phyloP scores from a whole-genome alignment of 768 basidiomycete species.

The Kockovaella imperatae region DNA sequence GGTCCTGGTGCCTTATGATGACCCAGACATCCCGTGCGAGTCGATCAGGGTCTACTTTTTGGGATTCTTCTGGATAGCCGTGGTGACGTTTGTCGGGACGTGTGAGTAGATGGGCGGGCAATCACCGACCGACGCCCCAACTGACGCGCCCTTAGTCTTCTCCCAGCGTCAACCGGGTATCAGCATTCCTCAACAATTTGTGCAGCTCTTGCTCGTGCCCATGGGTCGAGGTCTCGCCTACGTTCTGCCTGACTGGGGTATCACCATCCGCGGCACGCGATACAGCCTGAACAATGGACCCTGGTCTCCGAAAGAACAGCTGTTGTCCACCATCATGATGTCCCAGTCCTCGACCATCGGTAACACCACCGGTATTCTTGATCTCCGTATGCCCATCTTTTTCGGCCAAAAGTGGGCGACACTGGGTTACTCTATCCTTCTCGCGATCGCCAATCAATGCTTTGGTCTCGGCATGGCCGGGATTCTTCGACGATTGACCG shows the following conservation, averaged over 20 bases:
- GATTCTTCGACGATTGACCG: neutral
- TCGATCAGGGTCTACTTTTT: neutral
- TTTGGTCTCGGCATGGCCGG: neutral
- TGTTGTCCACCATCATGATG: conserved; percentile 17
- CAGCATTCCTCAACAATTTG: neutral
- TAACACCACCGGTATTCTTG: conserved; percentile 4
- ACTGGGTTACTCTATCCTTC: conserved; percentile 5
- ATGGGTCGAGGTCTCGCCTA: neutral
- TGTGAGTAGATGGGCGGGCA: neutral
- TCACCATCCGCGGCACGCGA: conserved; percentile 2
- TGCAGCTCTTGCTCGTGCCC: conserved; percentile 1
- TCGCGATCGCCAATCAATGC: neutral
- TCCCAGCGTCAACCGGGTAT: neutral
- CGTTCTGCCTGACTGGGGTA: conserved; percentile 3
- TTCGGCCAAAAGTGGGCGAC: conserved; percentile 33
- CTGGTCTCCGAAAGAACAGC: conserved; percentile 25
- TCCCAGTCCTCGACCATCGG: conserved; percentile 2
- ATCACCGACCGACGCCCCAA: too few relatives aligned
- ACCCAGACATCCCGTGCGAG: conserved; percentile 1
- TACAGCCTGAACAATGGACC: conserved; percentile 9
- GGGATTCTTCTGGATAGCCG: neutral
- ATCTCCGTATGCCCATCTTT: conserved; percentile 18
- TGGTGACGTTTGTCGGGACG: neutral
- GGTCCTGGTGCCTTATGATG: neutral
- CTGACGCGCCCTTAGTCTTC: neutral